phyloP scores from a whole-genome alignment of 2,329 filamentous ascomycete species.

The Cadophora gregata region DNA sequence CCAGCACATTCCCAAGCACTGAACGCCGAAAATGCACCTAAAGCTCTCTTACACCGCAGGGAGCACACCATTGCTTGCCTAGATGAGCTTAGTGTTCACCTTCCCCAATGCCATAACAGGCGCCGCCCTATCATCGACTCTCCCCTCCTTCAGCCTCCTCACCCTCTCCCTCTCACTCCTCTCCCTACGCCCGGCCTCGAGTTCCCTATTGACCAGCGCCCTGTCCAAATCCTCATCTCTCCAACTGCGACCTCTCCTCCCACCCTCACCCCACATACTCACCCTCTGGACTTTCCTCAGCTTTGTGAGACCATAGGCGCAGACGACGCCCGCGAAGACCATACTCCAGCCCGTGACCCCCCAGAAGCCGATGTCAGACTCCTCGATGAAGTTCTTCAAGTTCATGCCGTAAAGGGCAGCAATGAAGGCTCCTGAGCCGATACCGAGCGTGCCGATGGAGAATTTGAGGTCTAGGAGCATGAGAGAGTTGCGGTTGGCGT shows the following conservation, averaged over 20 bases:
- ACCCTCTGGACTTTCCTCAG: conserved; percentile 86
- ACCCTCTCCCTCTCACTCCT: conserved; percentile 34
- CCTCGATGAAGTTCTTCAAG: conserved; percentile 97
- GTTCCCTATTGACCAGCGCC: conserved; percentile 28
- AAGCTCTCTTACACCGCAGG: neutral
- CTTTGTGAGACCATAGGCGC: conserved; percentile 82
- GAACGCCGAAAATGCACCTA: conserved; percentile 14
- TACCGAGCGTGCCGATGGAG: conserved; percentile 91
- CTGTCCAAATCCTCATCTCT: conserved; percentile 36
- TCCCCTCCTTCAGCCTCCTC: conserved; percentile 39
- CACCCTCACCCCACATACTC: conserved; percentile 68
- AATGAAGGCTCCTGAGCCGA: conserved; percentile 92
- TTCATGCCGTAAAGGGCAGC: conserved; percentile 99
- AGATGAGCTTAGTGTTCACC: neutral
- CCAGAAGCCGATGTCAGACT: conserved; percentile 84
- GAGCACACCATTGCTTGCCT: neutral
- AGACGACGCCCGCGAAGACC: conserved; percentile 76
- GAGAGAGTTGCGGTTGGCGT: conserved; percentile 96
- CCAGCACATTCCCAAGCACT: neutral
- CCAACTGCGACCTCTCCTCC: conserved; percentile 41
- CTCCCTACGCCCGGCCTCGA: conserved; percentile 39
- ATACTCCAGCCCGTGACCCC: conserved; percentile 75
- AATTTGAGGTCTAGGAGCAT: conserved; percentile 98
- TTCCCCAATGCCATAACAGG: conserved; percentile 17
- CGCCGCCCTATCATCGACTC: conserved; percentile 34